Evolutionary conservation across 2,329 filamentous ascomycete genomes (phyloP), one percentile per base, ranked within the genome.

Genomic region (Colletotrichum sansevieriae): DNA sequence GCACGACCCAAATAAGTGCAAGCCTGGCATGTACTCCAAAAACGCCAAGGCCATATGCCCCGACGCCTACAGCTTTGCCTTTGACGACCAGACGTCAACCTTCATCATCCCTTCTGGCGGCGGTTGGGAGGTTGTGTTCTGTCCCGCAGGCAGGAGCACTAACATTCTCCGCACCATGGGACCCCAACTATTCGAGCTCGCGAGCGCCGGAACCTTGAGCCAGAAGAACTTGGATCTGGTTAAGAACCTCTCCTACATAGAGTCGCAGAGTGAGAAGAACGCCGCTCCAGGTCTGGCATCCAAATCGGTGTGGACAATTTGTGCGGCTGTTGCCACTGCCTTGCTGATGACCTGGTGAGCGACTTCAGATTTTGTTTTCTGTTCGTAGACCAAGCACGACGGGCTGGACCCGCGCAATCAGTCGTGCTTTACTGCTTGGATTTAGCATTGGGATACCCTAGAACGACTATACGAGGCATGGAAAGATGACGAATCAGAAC

Each of bases 31-130:
- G 46, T 96, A 95, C 80, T 90, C 90, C 72, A 87, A 83, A 67
- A 83, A 84, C 11, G 91, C 92, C 61, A 96, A 97, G 82, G 81
- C 80, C 3, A 85, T 95, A 12, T 97, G 93, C 76, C 93, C 93
- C 1, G 93, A 97, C 79, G 93, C 93, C 3, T 97, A 96, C 80
- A 93, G 91, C 75, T 97, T 88, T 77, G 90, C 91, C 58, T 88
- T 88, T 77, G 86, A 89, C 72, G 87, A 90, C 74, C 80, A 83
- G 70, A 81, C 82, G 35, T 87, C 85, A 15, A 90, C 88, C 0
- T 91, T 90, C 73, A 88, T 89, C 73, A 82, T 90, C 41, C 88
- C 88, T 2, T 83, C 78, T 11, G 92, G 93, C 18, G 92, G 91
- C 22, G 92, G 92, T 0, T 96, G 92, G 83, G 89, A 95, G 77